Evolutionary conservation across 805 yeast species (phyloP).

Genomic region (Ogataea trehaloabstinens): DNA sequence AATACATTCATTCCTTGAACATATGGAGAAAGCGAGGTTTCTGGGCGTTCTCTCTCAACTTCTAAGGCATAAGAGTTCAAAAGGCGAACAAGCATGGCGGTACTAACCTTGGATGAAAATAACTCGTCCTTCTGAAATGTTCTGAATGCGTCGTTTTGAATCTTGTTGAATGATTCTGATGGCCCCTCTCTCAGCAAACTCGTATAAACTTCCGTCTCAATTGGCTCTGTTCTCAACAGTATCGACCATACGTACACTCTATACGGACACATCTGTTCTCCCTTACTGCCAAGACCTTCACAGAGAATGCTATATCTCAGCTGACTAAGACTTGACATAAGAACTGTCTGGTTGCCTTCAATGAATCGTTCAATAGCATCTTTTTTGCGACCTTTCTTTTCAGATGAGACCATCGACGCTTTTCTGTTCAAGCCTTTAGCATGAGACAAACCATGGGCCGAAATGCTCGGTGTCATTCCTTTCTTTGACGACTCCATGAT

Average conservation of each 20-base stretch:
- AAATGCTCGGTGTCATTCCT: not conserved
- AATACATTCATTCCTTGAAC: conserved; percentile 94
- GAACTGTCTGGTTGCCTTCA: conserved; percentile 41
- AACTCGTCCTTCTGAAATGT: conserved; percentile 72
- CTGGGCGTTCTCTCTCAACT: conserved; percentile 17
- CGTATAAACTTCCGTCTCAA: conserved; percentile 54
- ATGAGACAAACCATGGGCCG: not conserved
- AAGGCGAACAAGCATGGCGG: conserved; percentile 62
- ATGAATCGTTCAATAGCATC: conserved; percentile 55
- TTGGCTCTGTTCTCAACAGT: conserved; percentile 60
- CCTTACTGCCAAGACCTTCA: conserved; percentile 39
- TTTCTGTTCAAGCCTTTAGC: conserved; percentile 13
- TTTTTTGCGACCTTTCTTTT: conserved; percentile 40
- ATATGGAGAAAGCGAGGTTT: conserved; percentile 43
- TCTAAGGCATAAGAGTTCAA: conserved; percentile 69
- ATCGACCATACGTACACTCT: conserved; percentile 81
- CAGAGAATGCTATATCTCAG: conserved; percentile 49
- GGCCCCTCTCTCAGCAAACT: conserved; percentile 55
- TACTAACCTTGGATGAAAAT: conserved; percentile 67
- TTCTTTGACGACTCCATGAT: conserved; percentile 1
- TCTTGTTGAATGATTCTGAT: conserved; percentile 61
- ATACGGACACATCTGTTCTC: conserved; percentile 55
- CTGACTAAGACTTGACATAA: conserved; percentile 51
- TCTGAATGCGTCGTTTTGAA: conserved; percentile 81
- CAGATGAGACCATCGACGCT: conserved; percentile 17